A percentile compares a stretch with the other conserved stretches of the same genome.
Evolutionary conservation across 805 yeast species (phyloP).

Genomic region (Yarrowia deformans): DNA sequence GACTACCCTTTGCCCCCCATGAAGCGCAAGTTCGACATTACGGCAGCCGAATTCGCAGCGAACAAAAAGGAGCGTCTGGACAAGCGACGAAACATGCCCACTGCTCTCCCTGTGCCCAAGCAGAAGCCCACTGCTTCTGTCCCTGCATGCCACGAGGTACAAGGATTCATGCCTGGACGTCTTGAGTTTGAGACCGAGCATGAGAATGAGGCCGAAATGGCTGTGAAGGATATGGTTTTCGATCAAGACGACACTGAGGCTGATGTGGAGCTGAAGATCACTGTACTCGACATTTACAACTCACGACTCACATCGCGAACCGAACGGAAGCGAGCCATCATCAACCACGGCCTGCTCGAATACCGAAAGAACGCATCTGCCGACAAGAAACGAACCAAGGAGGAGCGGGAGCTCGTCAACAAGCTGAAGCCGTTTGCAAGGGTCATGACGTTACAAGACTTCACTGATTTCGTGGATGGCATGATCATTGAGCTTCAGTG

Average conservation of each 20-base stretch:
- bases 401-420: conserved; percentile 82
- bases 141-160: conserved; percentile 95
- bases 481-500: conserved; percentile 78
- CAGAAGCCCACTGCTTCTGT: conserved; percentile 89
- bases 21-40: conserved; percentile 64
- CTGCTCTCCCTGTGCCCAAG: conserved; percentile 82
- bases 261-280: conserved; percentile 88
- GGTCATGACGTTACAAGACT: conserved; percentile 81
- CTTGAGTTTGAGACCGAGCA: conserved; percentile 95
- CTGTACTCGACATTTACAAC: conserved; percentile 87
- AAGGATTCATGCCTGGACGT: conserved; percentile 99
- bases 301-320: conserved; percentile 89
- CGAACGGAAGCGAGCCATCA: conserved; percentile 83
- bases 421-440: conserved; percentile 82
- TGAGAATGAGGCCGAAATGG: conserved; percentile 94
- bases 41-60: conserved; percentile 73
- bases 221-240: conserved; percentile 93
- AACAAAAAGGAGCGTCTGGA: conserved; percentile 76
- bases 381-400: conserved; percentile 87
- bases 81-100: conserved; percentile 67
- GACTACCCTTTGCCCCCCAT: conserved; percentile 91
- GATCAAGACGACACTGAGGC: conserved; percentile 90
- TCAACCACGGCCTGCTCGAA: conserved; percentile 80
- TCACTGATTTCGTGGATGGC: conserved; percentile 74
- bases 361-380: conserved; percentile 79